These are phyloP conservation scores for Zygotorulaspora sp. DNA, from an alignment of 805 yeast genomes.

Conservation along the genomic window DNA sequence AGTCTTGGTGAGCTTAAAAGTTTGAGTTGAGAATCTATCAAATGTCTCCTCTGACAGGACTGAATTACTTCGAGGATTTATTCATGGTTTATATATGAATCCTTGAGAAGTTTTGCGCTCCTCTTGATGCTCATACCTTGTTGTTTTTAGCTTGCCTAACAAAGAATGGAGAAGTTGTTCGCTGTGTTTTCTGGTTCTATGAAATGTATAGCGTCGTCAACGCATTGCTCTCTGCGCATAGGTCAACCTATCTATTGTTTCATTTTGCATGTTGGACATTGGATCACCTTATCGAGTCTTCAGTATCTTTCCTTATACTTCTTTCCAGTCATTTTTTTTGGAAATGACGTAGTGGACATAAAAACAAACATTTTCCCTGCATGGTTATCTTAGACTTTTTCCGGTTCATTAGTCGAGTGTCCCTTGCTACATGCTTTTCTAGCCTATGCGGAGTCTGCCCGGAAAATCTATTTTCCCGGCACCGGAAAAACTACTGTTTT, in stretches of 20 bases:
- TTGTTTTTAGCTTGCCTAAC: too few species aligned
- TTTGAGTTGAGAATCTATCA: too few species aligned
- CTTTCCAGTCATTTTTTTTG: background rate
- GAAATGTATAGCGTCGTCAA: too few species aligned
- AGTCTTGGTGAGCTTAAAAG: background rate
- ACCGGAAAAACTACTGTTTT: conserved; percentile 2
- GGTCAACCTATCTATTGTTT: background rate
- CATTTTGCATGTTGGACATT: too few species aligned
- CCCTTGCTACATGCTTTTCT: background rate
- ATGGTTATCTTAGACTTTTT: background rate
- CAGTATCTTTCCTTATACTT: background rate
- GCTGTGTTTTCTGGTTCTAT: too few species aligned
- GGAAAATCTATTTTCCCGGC: background rate
- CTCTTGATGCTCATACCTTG: too few species aligned
- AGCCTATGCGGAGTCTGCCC: background rate
- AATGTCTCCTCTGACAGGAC: too few species aligned
- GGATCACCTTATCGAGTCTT: too few species aligned
- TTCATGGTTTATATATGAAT: too few species aligned
- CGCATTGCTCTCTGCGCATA: background rate
- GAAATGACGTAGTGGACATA: background rate
- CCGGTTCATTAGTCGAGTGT: background rate
- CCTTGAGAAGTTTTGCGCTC: too few species aligned
- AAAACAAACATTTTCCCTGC: background rate
- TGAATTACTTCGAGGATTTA: too few species aligned
- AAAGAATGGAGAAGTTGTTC: too few species aligned